Conservation (phyloP, 345 rosid genomes). For the Ceriops decandra region DNA sequence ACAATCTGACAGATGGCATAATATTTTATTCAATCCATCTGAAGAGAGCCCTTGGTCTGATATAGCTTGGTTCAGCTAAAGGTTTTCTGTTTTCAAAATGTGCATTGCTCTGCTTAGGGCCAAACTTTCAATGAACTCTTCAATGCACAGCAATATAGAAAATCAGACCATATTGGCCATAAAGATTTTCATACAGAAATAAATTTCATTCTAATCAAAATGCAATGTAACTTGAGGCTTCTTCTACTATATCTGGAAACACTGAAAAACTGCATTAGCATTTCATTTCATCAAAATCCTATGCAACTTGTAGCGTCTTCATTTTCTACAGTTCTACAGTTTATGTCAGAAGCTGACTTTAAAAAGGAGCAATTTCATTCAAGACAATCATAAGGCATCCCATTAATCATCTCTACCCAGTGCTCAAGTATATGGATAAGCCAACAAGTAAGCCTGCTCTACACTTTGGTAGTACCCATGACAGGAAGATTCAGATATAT, state of each 20-base stretch:
- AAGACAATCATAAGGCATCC: background rate
- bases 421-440: no score
- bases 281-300: background rate
- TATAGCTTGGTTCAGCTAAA: background rate
- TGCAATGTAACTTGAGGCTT: no score
- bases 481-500: no score
- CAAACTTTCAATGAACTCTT: background rate
- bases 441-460: no score
- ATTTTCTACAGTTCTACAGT: background rate
- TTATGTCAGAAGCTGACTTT: slow-evolving; percentile 2
- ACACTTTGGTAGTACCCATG: background rate
- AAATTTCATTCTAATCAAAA: background rate
- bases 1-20: background rate
- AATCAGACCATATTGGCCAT: background rate
- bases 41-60: background rate
- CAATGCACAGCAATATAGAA: background rate
- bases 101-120: background rate
- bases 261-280: background rate
- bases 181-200: background rate
- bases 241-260: background rate
- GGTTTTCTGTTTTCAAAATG: background rate
- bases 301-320: background rate
- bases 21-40: background rate
- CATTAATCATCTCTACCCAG: background rate
- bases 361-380: background rate